Percentiles rank a stretch among this genome's conserved stretches.
These are phyloP conservation scores for Metschnikowia kunwiensis DNA, from an alignment of 805 yeast species.

Conservation along the genomic window DNA sequence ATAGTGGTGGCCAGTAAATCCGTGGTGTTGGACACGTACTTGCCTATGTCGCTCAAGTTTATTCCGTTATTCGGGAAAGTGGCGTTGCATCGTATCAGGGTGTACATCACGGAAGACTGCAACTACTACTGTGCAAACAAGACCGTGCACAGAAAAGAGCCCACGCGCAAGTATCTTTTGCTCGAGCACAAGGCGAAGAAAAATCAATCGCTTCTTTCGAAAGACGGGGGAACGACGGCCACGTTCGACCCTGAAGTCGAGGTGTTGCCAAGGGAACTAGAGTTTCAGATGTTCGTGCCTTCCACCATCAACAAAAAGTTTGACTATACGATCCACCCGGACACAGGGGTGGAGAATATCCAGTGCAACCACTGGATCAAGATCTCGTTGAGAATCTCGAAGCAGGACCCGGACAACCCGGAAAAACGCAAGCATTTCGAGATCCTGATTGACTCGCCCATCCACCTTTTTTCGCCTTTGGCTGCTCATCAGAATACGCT, in stretches of 20 bases:
- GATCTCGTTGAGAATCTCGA: conserved; percentile 76
- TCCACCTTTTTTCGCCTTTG: conserved; percentile 70
- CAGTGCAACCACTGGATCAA: conserved; percentile 96
- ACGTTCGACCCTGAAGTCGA: conserved; percentile 46
- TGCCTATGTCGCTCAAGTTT: conserved; percentile 81
- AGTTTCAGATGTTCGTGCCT: conserved; percentile 85
- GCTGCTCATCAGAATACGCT: conserved; percentile 81
- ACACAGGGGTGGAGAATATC: conserved; percentile 74
- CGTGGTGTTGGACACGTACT: conserved; percentile 73
- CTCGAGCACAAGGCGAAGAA: conserved; percentile 72
- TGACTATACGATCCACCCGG: conserved; percentile 64
- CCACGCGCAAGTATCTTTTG: conserved; percentile 73
- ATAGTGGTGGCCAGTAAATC: conserved; percentile 88
- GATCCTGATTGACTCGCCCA: conserved; percentile 91
- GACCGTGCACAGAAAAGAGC: conserved; percentile 90
- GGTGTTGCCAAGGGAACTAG: conserved; percentile 72
- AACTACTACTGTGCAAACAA: conserved; percentile 86
- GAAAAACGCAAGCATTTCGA: conserved; percentile 86
- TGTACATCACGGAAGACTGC: conserved; percentile 82
- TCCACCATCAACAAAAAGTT: conserved; percentile 54
- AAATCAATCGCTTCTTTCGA: conserved; percentile 47
- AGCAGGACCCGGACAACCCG: conserved; percentile 49
- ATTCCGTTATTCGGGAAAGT: conserved; percentile 82
- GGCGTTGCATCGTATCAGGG: conserved; percentile 78
- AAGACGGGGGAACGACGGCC: conserved; percentile 30